Evolutionary conservation across 1,139 yeast species (phyloP).

Genomic region (Magnusiomyces sp.): DNA sequence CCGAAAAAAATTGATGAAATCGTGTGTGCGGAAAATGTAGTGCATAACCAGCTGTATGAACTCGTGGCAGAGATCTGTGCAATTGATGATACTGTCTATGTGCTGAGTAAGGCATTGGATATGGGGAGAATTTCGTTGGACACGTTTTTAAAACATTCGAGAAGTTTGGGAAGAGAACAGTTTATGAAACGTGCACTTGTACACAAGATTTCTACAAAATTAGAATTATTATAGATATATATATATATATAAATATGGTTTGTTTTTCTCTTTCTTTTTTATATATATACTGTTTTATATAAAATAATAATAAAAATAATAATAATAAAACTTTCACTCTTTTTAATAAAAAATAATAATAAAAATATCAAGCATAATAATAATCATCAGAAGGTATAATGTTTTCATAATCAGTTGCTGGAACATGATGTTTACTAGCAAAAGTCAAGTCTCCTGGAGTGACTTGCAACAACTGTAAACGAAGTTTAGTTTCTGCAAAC

Average conservation of each 20-base stretch:
- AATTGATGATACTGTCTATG: slow-evolving; percentile 55
- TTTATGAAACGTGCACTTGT: slow-evolving; percentile 38
- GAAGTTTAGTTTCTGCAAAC: slow-evolving; percentile 51
- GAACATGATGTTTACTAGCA: slow-evolving; percentile 15
- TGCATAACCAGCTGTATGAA: slow-evolving; percentile 51
- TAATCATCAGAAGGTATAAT: slow-evolving; percentile 22
- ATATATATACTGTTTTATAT: not conserved
- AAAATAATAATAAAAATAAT: not conserved
- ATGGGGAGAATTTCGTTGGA: slow-evolving; percentile 40
- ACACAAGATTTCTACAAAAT: slow-evolving; percentile 23
- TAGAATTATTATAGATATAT: too few species aligned
- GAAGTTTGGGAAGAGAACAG: slow-evolving; percentile 69
- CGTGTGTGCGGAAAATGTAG: slow-evolving; percentile 41
- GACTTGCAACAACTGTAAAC: slow-evolving; percentile 56
- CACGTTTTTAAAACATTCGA: slow-evolving; percentile 42
- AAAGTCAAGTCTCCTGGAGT: slow-evolving; percentile 33
- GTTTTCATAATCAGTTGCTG: slow-evolving; percentile 12
- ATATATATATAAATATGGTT: too few species aligned
- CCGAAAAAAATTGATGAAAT: slow-evolving; percentile 37
- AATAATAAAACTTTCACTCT: too few species aligned
- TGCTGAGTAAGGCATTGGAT: slow-evolving; percentile 51
- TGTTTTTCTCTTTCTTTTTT: too few species aligned
- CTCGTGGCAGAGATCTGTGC: slow-evolving; percentile 61
- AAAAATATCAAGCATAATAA: slow-evolving; percentile 18
- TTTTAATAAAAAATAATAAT: not conserved